These are phyloP conservation scores for Pleurotus citrinopileatus DNA, from an alignment of 768 basidiomycete genomes.

Conservation along the genomic window DNA sequence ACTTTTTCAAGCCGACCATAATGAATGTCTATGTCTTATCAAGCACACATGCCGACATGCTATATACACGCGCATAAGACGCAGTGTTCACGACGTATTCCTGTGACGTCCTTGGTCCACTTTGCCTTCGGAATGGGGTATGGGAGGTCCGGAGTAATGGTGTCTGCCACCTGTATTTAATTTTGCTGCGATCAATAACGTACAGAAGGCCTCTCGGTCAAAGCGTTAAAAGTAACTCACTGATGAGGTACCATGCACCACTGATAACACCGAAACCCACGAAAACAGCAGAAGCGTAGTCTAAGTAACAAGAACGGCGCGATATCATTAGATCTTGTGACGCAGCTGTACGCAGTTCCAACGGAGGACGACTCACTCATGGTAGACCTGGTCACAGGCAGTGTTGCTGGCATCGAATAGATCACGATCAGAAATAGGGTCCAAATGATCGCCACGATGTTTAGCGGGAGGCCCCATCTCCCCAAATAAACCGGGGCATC, in stretches of 20 bases:
- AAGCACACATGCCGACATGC: too few species aligned
- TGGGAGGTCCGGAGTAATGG: conserved; percentile 4
- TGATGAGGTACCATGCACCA: conserved; percentile 57
- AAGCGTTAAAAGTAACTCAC: conserved; percentile 29
- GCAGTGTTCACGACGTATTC: not conserved
- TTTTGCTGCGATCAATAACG: not conserved
- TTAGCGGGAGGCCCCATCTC: conserved; percentile 40
- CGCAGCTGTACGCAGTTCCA: not conserved
- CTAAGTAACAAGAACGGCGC: conserved; percentile 26
- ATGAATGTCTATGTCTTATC: too few species aligned
- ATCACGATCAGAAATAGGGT: conserved; percentile 57
- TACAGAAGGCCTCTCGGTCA: not conserved
- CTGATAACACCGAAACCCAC: conserved; percentile 59
- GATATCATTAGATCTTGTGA: not conserved
- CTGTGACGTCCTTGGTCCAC: not conserved
- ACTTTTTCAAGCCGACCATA: too few species aligned
- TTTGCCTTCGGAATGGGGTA: not conserved
- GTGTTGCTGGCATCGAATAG: conserved; percentile 65
- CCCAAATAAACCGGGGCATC: conserved; percentile 54
- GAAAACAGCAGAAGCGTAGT: conserved; percentile 68
- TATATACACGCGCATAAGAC: too few species aligned
- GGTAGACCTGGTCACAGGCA: conserved; percentile 48
- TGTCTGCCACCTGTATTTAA: conserved; percentile 1
- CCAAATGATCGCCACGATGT: conserved; percentile 57
- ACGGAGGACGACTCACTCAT: conserved; percentile 37